These are phyloP conservation scores for Hirsutella rhossiliensis DNA, from an alignment of 2,329 filamentous ascomycete genomes.

Conservation along the genomic window DNA sequence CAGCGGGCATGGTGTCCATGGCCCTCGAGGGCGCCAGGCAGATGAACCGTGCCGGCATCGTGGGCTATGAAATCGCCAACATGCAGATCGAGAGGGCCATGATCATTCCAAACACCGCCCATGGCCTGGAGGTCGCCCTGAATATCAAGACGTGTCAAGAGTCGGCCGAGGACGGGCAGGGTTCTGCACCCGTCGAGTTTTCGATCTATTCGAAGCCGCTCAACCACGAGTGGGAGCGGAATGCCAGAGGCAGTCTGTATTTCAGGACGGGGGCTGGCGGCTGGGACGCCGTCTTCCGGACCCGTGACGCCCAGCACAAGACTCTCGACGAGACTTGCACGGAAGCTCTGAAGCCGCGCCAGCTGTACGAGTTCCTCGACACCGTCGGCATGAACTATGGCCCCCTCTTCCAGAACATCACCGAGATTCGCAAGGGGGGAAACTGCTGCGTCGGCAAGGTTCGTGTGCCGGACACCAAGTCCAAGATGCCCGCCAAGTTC, in stretches of 20 bases:
- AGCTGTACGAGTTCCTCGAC: conserved; percentile 38
- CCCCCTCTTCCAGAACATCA: conserved; percentile 35
- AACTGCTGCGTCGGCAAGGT: conserved; percentile 25
- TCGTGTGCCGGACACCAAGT: conserved; percentile 34
- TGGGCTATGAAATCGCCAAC: conserved; percentile 30
- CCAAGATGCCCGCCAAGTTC: conserved; percentile 38
- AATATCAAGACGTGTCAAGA: conserved; percentile 23
- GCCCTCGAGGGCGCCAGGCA: conserved; percentile 33
- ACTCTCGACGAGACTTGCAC: conserved; percentile 16
- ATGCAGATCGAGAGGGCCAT: conserved; percentile 38
- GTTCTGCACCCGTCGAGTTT: conserved; percentile 17
- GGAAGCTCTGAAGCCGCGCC: conserved; percentile 24
- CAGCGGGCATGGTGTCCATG: conserved; percentile 37
- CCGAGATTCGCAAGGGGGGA: conserved; percentile 18
- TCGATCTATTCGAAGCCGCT: conserved; percentile 33
- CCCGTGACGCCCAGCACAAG: conserved; percentile 11
- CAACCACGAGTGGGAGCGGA: conserved; percentile 27
- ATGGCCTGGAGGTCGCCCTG: conserved; percentile 38
- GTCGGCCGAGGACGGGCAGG: neutral
- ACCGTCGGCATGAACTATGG: conserved; percentile 41
- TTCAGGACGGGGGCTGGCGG: conserved; percentile 13
- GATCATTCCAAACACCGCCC: conserved; percentile 31
- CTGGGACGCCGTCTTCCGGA: conserved; percentile 8
- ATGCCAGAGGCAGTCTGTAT: conserved; percentile 24
- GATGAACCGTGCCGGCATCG: conserved; percentile 13